Conservation (phyloP, 805 yeast genomes). For the Spathaspora passalidarum region DNA sequence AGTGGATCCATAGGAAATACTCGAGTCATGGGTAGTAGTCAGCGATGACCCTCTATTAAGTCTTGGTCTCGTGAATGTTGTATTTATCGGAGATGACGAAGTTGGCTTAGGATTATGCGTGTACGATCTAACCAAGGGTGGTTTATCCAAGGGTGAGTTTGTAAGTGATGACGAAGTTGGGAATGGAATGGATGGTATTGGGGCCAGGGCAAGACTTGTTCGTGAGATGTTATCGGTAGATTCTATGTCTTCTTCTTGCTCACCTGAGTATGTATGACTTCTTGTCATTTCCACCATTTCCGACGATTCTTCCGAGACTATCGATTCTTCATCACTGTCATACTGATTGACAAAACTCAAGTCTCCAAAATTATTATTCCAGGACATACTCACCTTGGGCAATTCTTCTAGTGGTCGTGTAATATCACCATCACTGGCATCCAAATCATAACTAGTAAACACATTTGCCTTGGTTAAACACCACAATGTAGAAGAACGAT, state of each 20-base stretch:
- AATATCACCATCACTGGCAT: constrained; percentile 17
- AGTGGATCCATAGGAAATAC: constrained; percentile 15
- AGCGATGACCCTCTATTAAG: constrained; percentile 32
- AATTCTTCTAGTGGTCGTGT: constrained; percentile 47
- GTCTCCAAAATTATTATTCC: constrained; percentile 53
- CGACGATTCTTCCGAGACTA: not conserved
- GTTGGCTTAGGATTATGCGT: constrained; percentile 18
- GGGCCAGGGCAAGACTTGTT: constrained; percentile 3
- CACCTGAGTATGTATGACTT: constrained; percentile 1
- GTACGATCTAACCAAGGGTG: constrained; percentile 15
- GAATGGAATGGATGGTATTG: constrained; percentile 9
- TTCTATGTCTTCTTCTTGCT: not conserved
- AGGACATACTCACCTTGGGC: constrained; percentile 49
- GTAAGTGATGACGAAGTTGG: too few species aligned
- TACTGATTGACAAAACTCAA: constrained; percentile 53
- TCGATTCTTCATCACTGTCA: constrained; percentile 36
- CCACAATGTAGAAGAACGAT: constrained; percentile 29
- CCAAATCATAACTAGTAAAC: constrained; percentile 34
- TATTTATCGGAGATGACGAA: constrained; percentile 18
- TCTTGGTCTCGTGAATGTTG: constrained; percentile 21
- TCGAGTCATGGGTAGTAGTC: constrained; percentile 36
- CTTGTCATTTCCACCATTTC: not conserved
- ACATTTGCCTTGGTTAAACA: constrained; percentile 39
- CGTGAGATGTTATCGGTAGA: not conserved
- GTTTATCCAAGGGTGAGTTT: constrained; percentile 19